A percentile compares a stretch with the other conserved stretches of the same genome.
Conservation (phyloP, 2,329 filamentous ascomycete species). For the Fusarium succisae region DNA sequence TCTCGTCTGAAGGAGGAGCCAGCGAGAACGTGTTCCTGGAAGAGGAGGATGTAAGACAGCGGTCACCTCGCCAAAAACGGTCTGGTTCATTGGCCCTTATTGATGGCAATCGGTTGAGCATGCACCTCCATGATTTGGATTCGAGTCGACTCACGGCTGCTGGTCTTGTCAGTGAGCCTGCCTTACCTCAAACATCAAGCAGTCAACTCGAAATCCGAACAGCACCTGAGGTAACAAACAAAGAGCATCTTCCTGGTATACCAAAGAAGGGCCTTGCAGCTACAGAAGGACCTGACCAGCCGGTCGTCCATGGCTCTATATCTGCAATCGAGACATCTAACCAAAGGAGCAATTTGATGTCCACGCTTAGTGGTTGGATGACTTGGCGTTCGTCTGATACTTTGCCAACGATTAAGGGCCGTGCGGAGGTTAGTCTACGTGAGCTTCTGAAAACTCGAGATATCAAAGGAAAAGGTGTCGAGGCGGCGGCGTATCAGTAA, state of each 20-base stretch:
- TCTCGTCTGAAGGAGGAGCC: conserved; percentile 44
- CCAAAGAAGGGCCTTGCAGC: conserved; percentile 23
- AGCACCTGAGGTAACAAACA: conserved; percentile 41
- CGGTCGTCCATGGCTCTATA: conserved; percentile 42
- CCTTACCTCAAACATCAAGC: conserved; percentile 65
- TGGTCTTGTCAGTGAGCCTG: conserved; percentile 63
- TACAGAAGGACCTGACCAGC: conserved; percentile 40
- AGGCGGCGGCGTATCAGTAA: conserved; percentile 28
- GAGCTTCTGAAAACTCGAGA: conserved; percentile 57
- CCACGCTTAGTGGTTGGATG: conserved; percentile 57
- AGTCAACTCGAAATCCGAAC: conserved; percentile 60
- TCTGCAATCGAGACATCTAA: conserved; percentile 37
- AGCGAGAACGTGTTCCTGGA: conserved; percentile 38
- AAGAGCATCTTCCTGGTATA: conserved; percentile 31
- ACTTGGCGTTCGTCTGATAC: conserved; percentile 51
- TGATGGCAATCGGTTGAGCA: conserved; percentile 48
- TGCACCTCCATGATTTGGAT: conserved; percentile 39
- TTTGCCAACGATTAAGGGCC: conserved; percentile 48
- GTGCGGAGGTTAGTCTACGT: conserved; percentile 66
- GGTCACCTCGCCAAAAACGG: conserved; percentile 38
- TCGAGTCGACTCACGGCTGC: conserved; percentile 50
- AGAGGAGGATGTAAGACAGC: conserved; percentile 32
- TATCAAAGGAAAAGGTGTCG: conserved; percentile 48
- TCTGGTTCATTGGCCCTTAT: conserved; percentile 51
- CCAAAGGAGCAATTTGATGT: conserved; percentile 46